Base-by-base conservation (phyloP, 805 yeast species). In the Kodamaea kakaduensis region DNA sequence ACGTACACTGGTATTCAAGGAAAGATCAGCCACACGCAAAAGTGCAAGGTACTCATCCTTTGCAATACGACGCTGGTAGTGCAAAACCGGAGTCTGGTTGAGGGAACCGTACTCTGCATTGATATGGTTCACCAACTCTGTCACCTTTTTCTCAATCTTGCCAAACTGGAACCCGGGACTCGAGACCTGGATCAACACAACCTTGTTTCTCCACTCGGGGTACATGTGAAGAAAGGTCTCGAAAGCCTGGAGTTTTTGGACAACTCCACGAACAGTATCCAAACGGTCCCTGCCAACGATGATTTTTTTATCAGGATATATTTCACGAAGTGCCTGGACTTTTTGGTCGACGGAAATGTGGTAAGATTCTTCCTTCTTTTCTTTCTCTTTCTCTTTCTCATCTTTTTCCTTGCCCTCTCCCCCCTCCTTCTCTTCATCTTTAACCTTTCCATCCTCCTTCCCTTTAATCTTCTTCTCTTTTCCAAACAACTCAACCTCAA, bases 231-330 rank as follows among this genome's bases (percentile, higher is more conserved):
- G 67, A 46, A 93, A 86, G 63, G 79, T 76, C 51, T 86, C 95
- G 59, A 82, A 89, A 0, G 97, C 97, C 58, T 87, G 83, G 24
- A 93, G 64, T 58, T 93, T 93, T 61, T 93, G 97, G 3, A 85
- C 78, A 18, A 93, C 95, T 20, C 98, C 97, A 42, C 96, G 77
- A 14, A 90, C 96, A 7, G 82, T 65, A 56, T 93, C 97, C 41
- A 93, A 72, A 41, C 97, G 68, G 56, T 93, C 99, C 56, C 98
- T 78, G 19, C 98, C 98, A 25, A 93, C 83, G 47, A 93, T 84
- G 45, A 93, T 77, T 56, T 81, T 84, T 48, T 80, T 76, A 39
- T 71, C 79, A 17, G 67, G 69, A 50, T 82, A 82, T 23, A 81
- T 62, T 39, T 75, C 72, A 43, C 75, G 71, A 40, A 93, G 75